Percentiles rank a stretch among this genome's conserved stretches.
Evolutionary conservation across 108 stramenopile species (phyloP).

Genomic region (Cyclotella sp.): DNA sequence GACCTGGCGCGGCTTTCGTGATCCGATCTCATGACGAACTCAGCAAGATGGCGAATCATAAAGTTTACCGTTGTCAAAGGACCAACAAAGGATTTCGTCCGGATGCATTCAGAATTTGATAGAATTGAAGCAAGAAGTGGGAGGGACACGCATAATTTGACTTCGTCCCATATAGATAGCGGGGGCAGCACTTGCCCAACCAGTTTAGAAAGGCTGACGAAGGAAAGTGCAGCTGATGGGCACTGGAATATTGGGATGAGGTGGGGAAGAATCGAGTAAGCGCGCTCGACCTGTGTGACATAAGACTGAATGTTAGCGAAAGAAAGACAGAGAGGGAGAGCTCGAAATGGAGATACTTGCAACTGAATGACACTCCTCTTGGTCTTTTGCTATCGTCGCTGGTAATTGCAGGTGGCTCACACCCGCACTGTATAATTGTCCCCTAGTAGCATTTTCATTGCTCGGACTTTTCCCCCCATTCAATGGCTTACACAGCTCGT

Average conservation of each 20-base stretch:
- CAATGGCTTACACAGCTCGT: conserved; percentile 42
- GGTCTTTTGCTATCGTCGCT: conserved; percentile 22
- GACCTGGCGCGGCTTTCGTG: conserved; percentile 52
- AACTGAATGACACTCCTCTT: conserved; percentile 30
- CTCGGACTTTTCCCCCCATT: conserved; percentile 8
- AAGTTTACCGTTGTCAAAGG: conserved; percentile 26
- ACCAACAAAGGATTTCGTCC: conserved; percentile 13
- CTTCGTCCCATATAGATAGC: conserved; percentile 59
- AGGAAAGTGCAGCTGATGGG: conserved; percentile 25
- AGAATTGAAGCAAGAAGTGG: conserved; percentile 72
- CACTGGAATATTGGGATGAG: conserved; percentile 49
- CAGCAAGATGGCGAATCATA: conserved; percentile 33
- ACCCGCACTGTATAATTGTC: conserved; percentile 25
- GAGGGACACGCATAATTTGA: conserved; percentile 53
- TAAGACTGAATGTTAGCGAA: background rate
- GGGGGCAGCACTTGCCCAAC: conserved; percentile 68
- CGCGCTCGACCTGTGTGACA: conserved; percentile 29
- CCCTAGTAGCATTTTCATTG: conserved; percentile 5
- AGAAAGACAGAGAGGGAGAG: background rate
- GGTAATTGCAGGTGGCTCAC: conserved; percentile 53
- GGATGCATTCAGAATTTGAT: conserved; percentile 8
- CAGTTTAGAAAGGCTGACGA: conserved; percentile 34
- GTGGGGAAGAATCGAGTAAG: conserved; percentile 39
- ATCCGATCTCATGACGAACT: conserved; percentile 47
- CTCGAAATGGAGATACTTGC: conserved; percentile 19